Evolutionary conservation across 495 filamentous ascomycete species (phyloP).

Genomic region (Xylaria intraflava): DNA sequence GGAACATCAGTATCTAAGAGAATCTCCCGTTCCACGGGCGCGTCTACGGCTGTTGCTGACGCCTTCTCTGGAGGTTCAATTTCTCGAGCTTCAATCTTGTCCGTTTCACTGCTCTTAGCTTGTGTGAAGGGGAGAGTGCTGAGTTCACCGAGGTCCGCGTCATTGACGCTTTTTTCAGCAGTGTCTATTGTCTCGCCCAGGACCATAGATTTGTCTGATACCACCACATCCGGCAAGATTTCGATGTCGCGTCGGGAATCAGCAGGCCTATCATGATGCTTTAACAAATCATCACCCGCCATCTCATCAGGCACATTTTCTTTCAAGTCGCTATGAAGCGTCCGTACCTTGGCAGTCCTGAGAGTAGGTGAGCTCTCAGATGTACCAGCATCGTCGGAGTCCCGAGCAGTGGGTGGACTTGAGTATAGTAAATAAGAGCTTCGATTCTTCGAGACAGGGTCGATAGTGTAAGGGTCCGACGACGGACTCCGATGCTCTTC

Average conservation of each 20-base stretch:
- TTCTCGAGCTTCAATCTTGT: slow-evolving; percentile 12
- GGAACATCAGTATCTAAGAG: not conserved
- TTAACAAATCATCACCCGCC: not conserved
- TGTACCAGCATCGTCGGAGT: slow-evolving; percentile 15
- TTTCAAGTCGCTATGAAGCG: slow-evolving; percentile 1
- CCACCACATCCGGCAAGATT: not conserved
- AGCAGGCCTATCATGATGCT: slow-evolving; percentile 1
- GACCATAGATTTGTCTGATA: not conserved
- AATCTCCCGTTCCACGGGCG: not conserved
- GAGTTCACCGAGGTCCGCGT: not conserved
- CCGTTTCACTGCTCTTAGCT: slow-evolving; percentile 28
- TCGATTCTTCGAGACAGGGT: slow-evolving; percentile 22
- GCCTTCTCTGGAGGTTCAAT: not conserved
- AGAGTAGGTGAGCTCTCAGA: slow-evolving; percentile 8
- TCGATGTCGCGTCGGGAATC: not conserved
- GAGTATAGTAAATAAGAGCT: slow-evolving; percentile 28
- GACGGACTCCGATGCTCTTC: slow-evolving; percentile 8
- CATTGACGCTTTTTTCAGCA: not conserved
- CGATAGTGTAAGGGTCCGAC: slow-evolving; percentile 17
- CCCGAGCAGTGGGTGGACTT: slow-evolving; percentile 23
- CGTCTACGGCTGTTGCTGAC: not conserved
- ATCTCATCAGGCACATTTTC: not conserved
- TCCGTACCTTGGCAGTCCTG: not conserved
- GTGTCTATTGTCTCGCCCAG: not conserved
- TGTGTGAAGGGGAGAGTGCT: slow-evolving; percentile 3